Conservation (phyloP, 2,329 filamentous ascomycete genomes). For the Pestalotiopsis sp. region DNA sequence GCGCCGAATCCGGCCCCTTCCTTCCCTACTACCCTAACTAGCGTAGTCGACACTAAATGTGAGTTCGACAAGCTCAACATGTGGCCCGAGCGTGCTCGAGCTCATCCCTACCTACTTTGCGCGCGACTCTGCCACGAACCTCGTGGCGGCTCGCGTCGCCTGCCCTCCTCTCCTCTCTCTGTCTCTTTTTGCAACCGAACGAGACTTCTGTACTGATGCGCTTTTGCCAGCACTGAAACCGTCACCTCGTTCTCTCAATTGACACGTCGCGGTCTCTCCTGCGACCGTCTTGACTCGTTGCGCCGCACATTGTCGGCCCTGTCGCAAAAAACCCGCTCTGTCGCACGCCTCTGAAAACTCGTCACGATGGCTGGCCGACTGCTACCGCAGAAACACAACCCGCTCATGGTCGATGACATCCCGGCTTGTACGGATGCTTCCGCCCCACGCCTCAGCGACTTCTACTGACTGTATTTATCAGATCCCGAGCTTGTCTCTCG, state of each 20-base stretch:
- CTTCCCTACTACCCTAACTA: no score
- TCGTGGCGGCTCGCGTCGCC: conserved; percentile 7
- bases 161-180: neutral
- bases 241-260: neutral
- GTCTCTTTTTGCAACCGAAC: neutral
- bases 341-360: neutral
- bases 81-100: conserved; percentile 10
- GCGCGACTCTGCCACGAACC: conserved; percentile 13
- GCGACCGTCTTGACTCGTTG: neutral
- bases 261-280: neutral
- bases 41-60: neutral
- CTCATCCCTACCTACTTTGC: conserved; percentile 8
- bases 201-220: neutral
- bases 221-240: neutral
- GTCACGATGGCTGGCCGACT: conserved; percentile 41
- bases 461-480: conserved; percentile 35
- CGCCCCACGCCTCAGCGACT: conserved; percentile 10
- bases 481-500: conserved; percentile 76
- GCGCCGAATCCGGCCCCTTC: neutral
- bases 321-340: neutral
- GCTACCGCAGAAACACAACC: conserved; percentile 65
- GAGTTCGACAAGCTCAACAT: neutral
- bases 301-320: neutral
- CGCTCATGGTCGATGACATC: conserved; percentile 63
- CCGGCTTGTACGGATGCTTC: conserved; percentile 55